A percentile compares a stretch with the other conserved stretches of the same genome.
Conservation (phyloP, 1,139 yeast genomes). For the Sugiyamaella pinicola region DNA sequence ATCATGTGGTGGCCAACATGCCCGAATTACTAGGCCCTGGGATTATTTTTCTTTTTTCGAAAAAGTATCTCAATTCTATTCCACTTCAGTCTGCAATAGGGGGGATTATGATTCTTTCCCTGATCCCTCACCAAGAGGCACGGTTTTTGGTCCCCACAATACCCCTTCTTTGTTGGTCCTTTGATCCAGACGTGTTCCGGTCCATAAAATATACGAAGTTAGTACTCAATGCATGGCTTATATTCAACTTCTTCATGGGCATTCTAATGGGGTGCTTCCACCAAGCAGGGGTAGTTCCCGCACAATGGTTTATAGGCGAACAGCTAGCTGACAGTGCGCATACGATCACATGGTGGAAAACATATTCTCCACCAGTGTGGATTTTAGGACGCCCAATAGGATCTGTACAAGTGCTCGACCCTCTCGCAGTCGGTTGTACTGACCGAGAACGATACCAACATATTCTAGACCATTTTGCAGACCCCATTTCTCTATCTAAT, state of each 20-base stretch:
- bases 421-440: slow-evolving; percentile 29
- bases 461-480: slow-evolving; percentile 13
- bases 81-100: slow-evolving; percentile 60
- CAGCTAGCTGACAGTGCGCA: slow-evolving; percentile 36
- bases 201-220: slow-evolving; percentile 27
- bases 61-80: slow-evolving; percentile 34
- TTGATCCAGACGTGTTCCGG: slow-evolving; percentile 46
- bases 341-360: slow-evolving; percentile 74
- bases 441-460: slow-evolving; percentile 35
- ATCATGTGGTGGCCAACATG: slow-evolving; percentile 71
- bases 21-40: slow-evolving; percentile 86
- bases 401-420: slow-evolving; percentile 34
- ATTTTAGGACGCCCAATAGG: slow-evolving; percentile 52
- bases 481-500: not conserved
- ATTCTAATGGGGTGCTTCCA: slow-evolving; percentile 77
- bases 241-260: slow-evolving; percentile 63
- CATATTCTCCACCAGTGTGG: slow-evolving; percentile 94
- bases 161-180: slow-evolving; percentile 69
- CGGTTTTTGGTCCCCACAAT: slow-evolving; percentile 78
- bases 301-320: slow-evolving; percentile 49
- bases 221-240: slow-evolving; percentile 56
- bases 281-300: slow-evolving; percentile 87
- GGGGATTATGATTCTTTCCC: slow-evolving; percentile 62
- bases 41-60: slow-evolving; percentile 48
- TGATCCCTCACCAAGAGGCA: slow-evolving; percentile 88